A percentile compares a stretch with the other conserved stretches of the same genome.
These are phyloP conservation scores for Myxozyma mucilagina DNA, from an alignment of 805 yeast species.

Conservation along the genomic window DNA sequence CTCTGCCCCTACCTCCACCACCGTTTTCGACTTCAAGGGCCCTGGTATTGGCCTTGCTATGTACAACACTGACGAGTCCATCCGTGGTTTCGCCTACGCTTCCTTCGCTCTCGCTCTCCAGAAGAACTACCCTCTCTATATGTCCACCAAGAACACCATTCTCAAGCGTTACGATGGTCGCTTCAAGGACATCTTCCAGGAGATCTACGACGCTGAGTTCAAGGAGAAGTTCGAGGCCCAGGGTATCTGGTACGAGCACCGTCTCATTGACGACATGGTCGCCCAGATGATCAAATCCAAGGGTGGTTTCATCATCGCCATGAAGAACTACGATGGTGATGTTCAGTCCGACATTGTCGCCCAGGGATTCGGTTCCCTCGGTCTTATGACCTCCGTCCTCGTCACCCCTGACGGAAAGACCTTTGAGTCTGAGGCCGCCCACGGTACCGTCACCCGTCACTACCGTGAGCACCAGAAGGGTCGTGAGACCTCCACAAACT, in stretches of 20 bases:
- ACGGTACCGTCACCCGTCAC: constrained; percentile 97
- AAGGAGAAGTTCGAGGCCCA: constrained; percentile 66
- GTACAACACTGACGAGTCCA: constrained; percentile 95
- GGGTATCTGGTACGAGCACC: constrained; percentile 96
- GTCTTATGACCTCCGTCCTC: constrained; percentile 95
- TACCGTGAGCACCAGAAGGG: constrained; percentile 95
- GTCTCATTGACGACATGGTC: constrained; percentile 97
- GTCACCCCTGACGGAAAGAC: constrained; percentile 96
- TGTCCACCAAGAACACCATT: constrained; percentile 93
- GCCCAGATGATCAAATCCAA: constrained; percentile 96
- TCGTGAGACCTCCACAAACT: constrained; percentile 94
- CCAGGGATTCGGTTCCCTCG: constrained; percentile 96
- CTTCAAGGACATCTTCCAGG: constrained; percentile 91
- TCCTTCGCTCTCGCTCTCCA: constrained; percentile 85
- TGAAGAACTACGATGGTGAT: constrained; percentile 98
- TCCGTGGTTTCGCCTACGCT: constrained; percentile 86
- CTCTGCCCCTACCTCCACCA: constrained; percentile 52
- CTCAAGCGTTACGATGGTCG: constrained; percentile 92
- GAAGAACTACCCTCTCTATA: constrained; percentile 74
- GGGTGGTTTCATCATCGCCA: constrained; percentile 93
- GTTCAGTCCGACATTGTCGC: constrained; percentile 96
- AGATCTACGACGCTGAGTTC: constrained; percentile 69
- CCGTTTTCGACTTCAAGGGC: constrained; percentile 67
- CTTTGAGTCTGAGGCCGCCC: constrained; percentile 97
- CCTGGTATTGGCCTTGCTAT: constrained; percentile 86